Conservation (phyloP, 1,284 basidiomycete species). For the Rhodotorula sp. region DNA sequence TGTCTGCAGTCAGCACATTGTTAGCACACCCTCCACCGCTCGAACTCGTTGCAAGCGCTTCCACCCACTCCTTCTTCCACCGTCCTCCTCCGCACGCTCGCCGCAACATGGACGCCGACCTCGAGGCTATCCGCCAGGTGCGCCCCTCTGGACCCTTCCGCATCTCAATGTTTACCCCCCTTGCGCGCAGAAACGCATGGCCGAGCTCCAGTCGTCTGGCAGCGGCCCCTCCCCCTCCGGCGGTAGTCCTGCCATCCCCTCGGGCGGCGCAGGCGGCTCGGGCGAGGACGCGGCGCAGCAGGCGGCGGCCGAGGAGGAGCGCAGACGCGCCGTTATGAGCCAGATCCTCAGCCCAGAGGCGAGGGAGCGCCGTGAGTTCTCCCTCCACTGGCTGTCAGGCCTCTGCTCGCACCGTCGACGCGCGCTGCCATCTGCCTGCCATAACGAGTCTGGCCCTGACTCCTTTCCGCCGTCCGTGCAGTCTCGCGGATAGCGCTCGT, state of each 20-base stretch:
- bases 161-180: background rate
- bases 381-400: no score
- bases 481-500: slow-evolving; percentile 91
- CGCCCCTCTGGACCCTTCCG: background rate
- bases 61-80: background rate
- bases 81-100: background rate
- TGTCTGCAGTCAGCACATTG: background rate
- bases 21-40: background rate
- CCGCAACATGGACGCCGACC: slow-evolving; percentile 28
- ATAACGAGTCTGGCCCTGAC: background rate
- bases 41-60: background rate
- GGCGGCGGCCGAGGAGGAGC: slow-evolving; percentile 51
- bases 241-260: background rate
- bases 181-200: slow-evolving; percentile 42
- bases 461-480: slow-evolving; percentile 47
- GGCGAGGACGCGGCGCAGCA: slow-evolving; percentile 46
- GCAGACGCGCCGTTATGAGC: slow-evolving; percentile 70
- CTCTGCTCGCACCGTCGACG: no score
- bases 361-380: slow-evolving; percentile 81
- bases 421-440: no score
- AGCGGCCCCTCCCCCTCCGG: slow-evolving; percentile 20
- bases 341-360: slow-evolving; percentile 84
- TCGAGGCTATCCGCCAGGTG: slow-evolving; percentile 36
- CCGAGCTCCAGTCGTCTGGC: slow-evolving; percentile 35
- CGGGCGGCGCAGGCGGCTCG: slow-evolving; percentile 43